Evolutionary conservation across 1,139 yeast genomes (phyloP).

Genomic region (Blastobotrys persicus): DNA sequence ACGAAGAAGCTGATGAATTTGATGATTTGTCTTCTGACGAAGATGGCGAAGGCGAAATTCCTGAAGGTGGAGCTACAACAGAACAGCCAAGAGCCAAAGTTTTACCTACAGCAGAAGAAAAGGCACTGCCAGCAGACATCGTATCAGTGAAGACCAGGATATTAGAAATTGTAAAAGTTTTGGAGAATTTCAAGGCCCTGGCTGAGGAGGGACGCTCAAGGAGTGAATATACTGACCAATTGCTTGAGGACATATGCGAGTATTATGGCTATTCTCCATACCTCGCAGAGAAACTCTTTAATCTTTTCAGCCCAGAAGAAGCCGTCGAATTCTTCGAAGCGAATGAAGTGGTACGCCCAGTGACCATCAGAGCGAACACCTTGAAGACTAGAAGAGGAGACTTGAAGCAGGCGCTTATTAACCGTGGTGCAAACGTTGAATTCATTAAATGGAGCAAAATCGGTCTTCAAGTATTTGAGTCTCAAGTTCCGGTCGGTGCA

Average conservation of each 20-base stretch:
- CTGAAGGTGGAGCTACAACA: conserved; percentile 28
- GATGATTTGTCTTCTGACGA: conserved; percentile 24
- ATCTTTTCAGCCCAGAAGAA: conserved; percentile 88
- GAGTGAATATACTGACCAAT: conserved; percentile 72
- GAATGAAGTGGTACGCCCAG: conserved; percentile 93
- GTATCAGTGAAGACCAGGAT: conserved; percentile 87
- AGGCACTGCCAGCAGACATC: conserved; percentile 59
- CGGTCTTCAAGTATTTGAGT: conserved; percentile 93
- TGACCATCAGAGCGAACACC: conserved; percentile 95
- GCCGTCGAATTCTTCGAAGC: conserved; percentile 99
- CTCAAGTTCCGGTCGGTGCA: conserved; percentile 99
- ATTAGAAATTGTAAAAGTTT: conserved; percentile 92
- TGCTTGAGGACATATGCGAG: conserved; percentile 80
- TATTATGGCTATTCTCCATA: conserved; percentile 97
- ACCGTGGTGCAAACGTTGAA: conserved; percentile 95
- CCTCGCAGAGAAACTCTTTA: conserved; percentile 88
- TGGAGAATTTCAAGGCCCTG: conserved; percentile 81
- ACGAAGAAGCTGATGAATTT: conserved; percentile 28
- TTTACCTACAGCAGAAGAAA: conserved; percentile 63
- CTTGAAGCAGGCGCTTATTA: conserved; percentile 89
- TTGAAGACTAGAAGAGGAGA: conserved; percentile 93
- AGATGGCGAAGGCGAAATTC: conserved; percentile 28
- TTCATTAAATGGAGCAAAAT: conserved; percentile 98
- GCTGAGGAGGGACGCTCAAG: conserved; percentile 88
- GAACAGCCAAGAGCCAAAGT: conserved; percentile 34